A percentile compares a stretch with the other conserved stretches of the same genome.
Evolutionary conservation across 108 stramenopile genomes (phyloP).

Genomic region (Nannochloropsis gaditana): DNA sequence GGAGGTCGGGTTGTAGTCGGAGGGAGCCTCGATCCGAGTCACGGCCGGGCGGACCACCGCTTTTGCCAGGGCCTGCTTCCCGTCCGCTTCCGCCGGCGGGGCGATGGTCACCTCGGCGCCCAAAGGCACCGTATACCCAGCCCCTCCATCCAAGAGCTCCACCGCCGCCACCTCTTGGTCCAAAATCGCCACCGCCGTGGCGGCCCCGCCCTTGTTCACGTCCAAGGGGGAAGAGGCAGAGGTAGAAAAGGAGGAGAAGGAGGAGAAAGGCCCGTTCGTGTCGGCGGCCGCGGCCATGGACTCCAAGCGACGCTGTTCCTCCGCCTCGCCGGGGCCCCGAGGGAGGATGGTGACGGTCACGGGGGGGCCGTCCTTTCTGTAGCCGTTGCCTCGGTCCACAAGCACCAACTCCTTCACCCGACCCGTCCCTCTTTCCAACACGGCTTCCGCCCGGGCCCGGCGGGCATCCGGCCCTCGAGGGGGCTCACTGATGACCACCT

Average conservation of each 20-base stretch:
- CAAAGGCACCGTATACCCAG: neutral
- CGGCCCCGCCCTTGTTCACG: neutral
- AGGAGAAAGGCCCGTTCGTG: neutral
- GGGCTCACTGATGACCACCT: neutral
- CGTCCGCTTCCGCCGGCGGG: neutral
- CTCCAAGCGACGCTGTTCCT: constrained; percentile 11
- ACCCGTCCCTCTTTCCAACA: neutral
- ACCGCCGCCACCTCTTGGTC: neutral
- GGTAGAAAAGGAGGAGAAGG: neutral
- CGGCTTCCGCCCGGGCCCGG: neutral
- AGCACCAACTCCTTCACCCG: neutral
- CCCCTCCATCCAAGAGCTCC: neutral
- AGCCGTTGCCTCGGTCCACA: neutral
- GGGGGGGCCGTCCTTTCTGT: neutral
- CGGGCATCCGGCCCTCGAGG: neutral
- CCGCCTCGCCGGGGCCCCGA: neutral
- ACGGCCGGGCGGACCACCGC: neutral
- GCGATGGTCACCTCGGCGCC: neutral
- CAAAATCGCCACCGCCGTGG: neutral
- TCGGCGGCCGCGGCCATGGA: neutral
- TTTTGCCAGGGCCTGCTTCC: neutral
- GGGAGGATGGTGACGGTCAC: neutral
- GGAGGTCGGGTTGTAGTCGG: neutral
- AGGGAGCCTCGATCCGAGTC: neutral
- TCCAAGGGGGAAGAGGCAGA: neutral